Evolutionary conservation across 192 early-diverging fungal species (phyloP), one percentile per base, ranked within the genome.

Genomic region (Coemansia sp.): DNA sequence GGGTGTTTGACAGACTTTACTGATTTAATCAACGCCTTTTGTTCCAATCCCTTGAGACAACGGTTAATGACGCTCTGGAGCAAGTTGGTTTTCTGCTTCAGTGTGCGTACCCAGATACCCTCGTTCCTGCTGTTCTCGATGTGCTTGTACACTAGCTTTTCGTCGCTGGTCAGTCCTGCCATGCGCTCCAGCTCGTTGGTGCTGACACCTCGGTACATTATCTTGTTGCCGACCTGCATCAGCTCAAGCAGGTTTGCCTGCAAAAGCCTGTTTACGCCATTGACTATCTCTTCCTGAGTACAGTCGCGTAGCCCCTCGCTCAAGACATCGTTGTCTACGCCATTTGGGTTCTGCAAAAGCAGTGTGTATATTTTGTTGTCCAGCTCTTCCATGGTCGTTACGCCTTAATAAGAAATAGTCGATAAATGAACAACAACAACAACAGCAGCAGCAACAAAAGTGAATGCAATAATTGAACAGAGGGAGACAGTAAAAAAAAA

Each of bases 1-100:
- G 95, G 93, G 72, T 88, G 87, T 88, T 98, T 97, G 73, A 97
- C 90, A 12, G 91, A 90, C 67, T 96, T 96, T 65, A 96, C 86
- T 15, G 87, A 81, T 74, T 97, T 97, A 52, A 97, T 95, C 43
- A 94, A 67, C 64, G 85, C 81, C 56, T 88, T 90, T 68, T 91
- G 90, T 70, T 98, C 95, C 22, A 98, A 85, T 12, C 59, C 78
- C 69, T 94, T 94, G 35, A 97, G 84, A 63, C 87, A 85, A 52
- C 91, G 90, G 43, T 84, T 92, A 37, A 96, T 88, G 9, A 93
- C 87, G 61, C 89, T 83, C 41, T 85, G 81, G 48, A 91, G 91
- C 28, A 98, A 63, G 58, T 90, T 91, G n/a, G 90, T 92, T 67
- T 91, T 89, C 41, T 86, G 81, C 74, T 92, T 91, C 11, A 98